Evolutionary conservation across 202 grass and related monocot genomes (phyloP), one percentile per base, ranked within the genome.

Genomic region (Sporobolus alterniflorus): DNA sequence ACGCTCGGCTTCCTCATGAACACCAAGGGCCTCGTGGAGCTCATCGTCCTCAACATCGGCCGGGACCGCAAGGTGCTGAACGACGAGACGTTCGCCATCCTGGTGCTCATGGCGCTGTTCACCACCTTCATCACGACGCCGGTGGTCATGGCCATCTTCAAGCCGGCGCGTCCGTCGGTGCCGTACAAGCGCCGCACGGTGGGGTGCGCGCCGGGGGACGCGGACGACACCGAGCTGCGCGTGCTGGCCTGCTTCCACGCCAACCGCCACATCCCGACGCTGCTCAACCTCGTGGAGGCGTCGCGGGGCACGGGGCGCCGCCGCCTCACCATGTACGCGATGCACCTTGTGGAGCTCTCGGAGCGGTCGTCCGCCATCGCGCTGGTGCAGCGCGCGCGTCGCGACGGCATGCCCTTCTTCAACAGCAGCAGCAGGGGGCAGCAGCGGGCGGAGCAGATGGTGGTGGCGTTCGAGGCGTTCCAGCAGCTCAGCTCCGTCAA

Each of bases 11-110:
- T 97, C 77, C 74, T 97, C 25, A 97, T 97, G 94, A 97, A 97
- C 94, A 97, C 94, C 75, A 97, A 97, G 83, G 94, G 94, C 1
- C 92, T 97, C 24, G 92, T 97, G 3, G 94, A 97, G 92, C 94
- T 97, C 25, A 92, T 94, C 78, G 94, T 97, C 2, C 88, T 97
- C 86, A 97, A 97, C 86, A 97, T 97, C 64, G 94, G 92, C 39
- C 82, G 55, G 11, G 94, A 97, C 66, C 89, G 92, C 40, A 87
- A 94, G 57, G 92, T 97, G 33, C 88, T 97, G 5, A 97, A 97
- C 39, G 94, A 97, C 47, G 90, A 97, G 83, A 24, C 90, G 0
- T 97, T 97, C 36, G 92, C 92, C 15, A 97, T 94, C 81, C 9
- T 97, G 80, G 92, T 97, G 8, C 85, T 97, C 64, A 97, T 97